Evolutionary conservation across 306 rosid species (phyloP).

Genomic region (Lathyrus aphaca): DNA sequence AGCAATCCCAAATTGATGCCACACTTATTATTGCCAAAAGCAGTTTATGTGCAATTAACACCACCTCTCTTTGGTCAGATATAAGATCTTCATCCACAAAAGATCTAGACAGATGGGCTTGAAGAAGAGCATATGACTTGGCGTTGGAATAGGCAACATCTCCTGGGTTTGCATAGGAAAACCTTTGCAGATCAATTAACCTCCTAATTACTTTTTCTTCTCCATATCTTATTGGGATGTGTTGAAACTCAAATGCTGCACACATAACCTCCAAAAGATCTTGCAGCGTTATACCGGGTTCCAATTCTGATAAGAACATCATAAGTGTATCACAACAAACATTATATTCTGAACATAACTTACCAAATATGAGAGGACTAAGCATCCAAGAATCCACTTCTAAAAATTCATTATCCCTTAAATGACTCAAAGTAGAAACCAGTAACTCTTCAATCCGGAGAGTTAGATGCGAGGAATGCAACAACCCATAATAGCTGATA

Average conservation of each 20-base stretch:
- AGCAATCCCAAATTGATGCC: too few species aligned
- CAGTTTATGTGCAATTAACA: slow-evolving; percentile 72
- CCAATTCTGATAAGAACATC: slow-evolving; percentile 62
- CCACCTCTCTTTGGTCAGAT: slow-evolving; percentile 80
- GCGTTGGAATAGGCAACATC: slow-evolving; percentile 69
- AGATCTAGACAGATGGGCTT: slow-evolving; percentile 87
- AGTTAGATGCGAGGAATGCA: slow-evolving; percentile 59
- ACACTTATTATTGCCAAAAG: slow-evolving; percentile 64
- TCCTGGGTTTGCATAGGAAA: too few species aligned
- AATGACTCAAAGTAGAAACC: slow-evolving; percentile 68
- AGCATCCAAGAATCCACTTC: slow-evolving; percentile 75
- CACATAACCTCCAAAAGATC: slow-evolving; percentile 79
- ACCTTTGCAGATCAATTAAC: not conserved
- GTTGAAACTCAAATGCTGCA: slow-evolving; percentile 67
- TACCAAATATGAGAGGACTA: slow-evolving; percentile 74
- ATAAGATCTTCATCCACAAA: slow-evolving; percentile 69
- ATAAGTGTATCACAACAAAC: slow-evolving; percentile 80
- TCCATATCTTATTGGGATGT: not conserved
- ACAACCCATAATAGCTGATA: slow-evolving; percentile 52
- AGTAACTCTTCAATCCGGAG: slow-evolving; percentile 84
- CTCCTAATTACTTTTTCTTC: not conserved
- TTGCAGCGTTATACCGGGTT: slow-evolving; percentile 79
- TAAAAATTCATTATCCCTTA: slow-evolving; percentile 69
- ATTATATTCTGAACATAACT: slow-evolving; percentile 81
- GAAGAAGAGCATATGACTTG: slow-evolving; percentile 80